phyloP scores from a whole-genome alignment of 139 green algal species.

The Desmodesmus armatus region DNA sequence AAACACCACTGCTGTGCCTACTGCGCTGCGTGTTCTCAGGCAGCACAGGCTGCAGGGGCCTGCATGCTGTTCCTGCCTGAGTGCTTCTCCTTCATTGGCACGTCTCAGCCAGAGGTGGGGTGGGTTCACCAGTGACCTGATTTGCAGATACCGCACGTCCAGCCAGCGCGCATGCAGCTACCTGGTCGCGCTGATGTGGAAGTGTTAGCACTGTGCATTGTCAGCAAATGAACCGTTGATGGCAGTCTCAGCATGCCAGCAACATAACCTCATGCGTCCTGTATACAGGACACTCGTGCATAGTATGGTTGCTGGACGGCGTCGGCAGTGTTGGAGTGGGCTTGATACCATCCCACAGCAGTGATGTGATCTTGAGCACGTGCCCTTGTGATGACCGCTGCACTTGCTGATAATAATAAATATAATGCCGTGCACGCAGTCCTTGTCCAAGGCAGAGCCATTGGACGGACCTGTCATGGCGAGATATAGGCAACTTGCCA shows the following conservation, averaged over 20 bases:
- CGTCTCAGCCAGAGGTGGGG: slow-evolving; percentile 48
- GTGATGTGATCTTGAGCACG: neutral
- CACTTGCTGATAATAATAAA: neutral
- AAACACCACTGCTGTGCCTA: neutral
- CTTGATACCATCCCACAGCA: neutral
- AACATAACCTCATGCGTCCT: too few relatives aligned
- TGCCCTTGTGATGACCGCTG: neutral
- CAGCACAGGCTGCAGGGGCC: slow-evolving; percentile 19
- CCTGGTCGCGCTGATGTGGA: too few relatives aligned
- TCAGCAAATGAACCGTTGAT: too few relatives aligned
- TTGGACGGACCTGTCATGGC: slow-evolving; percentile 84
- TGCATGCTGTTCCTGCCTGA: slow-evolving; percentile 95
- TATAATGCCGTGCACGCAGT: slow-evolving; percentile 57
- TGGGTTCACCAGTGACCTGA: too few relatives aligned
- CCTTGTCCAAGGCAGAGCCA: slow-evolving; percentile 74
- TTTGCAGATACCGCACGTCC: too few relatives aligned
- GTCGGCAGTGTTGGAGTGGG: neutral
- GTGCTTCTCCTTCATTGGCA: slow-evolving; percentile 93
- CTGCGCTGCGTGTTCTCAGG: slow-evolving; percentile 6
- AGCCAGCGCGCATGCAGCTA: too few relatives aligned
- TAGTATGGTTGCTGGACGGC: neutral
- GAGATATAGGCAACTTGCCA: slow-evolving; percentile 82
- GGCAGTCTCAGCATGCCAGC: neutral
- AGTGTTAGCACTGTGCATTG: neutral
- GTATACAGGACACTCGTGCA: too few relatives aligned